A percentile compares a stretch with the other conserved stretches of the same genome.
phyloP scores from a whole-genome alignment of 1,284 basidiomycete genomes.

The Schizophyllum amplum region DNA sequence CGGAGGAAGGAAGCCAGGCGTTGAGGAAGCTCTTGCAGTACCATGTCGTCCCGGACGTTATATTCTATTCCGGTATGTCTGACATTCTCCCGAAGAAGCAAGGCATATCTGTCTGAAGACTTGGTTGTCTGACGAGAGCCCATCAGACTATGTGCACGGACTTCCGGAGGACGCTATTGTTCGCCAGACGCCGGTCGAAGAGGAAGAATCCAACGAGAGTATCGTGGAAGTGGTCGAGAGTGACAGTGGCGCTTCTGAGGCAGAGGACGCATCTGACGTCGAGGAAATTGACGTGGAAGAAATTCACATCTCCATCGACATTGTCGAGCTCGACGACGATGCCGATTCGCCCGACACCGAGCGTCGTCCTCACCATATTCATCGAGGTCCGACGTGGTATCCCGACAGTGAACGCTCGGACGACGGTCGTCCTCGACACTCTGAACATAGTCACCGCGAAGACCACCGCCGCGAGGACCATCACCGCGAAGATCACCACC shows the following conservation, averaged over 20 bases:
- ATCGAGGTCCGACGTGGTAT: too few relatives aligned
- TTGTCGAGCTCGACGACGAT: not conserved
- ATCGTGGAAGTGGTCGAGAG: too few relatives aligned
- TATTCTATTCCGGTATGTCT: constrained; percentile 47
- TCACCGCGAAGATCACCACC: not conserved
- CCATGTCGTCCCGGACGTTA: constrained; percentile 53
- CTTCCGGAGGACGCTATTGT: not conserved
- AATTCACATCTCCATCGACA: not conserved
- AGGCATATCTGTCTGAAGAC: not conserved
- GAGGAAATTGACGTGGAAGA: not conserved
- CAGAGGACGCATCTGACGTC: too few relatives aligned
- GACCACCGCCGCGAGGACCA: not conserved
- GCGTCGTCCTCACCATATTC: too few relatives aligned
- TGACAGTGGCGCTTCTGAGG: too few relatives aligned
- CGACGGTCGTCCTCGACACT: too few relatives aligned
- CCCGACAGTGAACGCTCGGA: too few relatives aligned
- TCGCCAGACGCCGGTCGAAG: too few relatives aligned
- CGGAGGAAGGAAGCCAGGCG: constrained; percentile 49
- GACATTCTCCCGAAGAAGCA: not conserved
- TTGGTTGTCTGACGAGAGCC: not conserved
- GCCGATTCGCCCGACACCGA: too few relatives aligned
- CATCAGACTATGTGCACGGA: not conserved
- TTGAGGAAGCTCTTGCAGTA: constrained; percentile 59
- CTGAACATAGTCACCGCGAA: too few relatives aligned
- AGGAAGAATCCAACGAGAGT: not conserved